Evolutionary conservation across 805 yeast genomes (phyloP), one percentile per base, ranked within the genome.

Genomic region (Kodamaea hsintzibuensis): DNA sequence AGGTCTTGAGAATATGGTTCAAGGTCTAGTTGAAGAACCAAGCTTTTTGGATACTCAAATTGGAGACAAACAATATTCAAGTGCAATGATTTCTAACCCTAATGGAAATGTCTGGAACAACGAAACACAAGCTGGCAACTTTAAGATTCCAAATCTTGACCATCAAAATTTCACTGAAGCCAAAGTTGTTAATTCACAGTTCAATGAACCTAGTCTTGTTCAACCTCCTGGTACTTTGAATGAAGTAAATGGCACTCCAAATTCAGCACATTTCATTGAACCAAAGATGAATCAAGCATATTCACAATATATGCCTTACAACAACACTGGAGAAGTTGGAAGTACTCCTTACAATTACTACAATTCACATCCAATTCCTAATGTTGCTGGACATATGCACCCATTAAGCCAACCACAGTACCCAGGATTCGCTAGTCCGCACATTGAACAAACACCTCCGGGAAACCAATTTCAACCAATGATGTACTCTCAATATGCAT

Each of bases 1-100:
- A 17, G 58, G 58, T 14, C 49, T 61, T 14, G 51, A 61, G 47
- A 55, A 44, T 4, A 62, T 62, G 65, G 66, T 62, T 7, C 62
- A 62, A 19, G 56, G 60, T 2, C 53, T 61, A 13, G 60, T 62
- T 35, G 50, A 50, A 5, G 57, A 51, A 16, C 13, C 17, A 8
- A 12, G 6, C 25, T 3, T 30, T 10, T 30, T 30, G 35, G 44
- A 40, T 25, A 12, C 44, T 17, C 19, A 16, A 14, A 16, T 40
- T 2, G 44, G 25, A 40, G 44, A 40, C 2, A 40, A 40, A 16
- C 44, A 40, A 13, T 25, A 40, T 19, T 14, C 44, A 7, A 40
- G 44, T 8, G 10, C 25, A 16, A 49, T 27, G 50, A 45, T 16
- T 33, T 38, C 38, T 37, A 27, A 27, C 35, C 33, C 51, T 30